Conservation (phyloP, 2,329 filamentous ascomycete genomes). For the Berkeleyomyces rouxiae region DNA sequence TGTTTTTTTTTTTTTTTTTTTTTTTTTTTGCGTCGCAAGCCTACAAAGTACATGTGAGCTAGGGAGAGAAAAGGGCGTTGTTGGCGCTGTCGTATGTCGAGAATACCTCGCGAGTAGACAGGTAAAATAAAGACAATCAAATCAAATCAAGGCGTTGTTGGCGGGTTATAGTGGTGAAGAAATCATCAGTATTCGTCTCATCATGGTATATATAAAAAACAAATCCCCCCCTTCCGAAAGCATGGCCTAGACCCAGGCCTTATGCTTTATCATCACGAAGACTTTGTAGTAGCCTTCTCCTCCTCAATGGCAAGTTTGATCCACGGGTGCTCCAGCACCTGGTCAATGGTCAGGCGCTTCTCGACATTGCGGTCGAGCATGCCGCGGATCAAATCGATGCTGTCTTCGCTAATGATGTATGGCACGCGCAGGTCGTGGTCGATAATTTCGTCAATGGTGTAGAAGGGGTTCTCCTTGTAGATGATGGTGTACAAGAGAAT, state of each 20-base stretch:
- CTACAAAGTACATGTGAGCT: too few relatives aligned
- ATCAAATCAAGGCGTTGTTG: too few relatives aligned
- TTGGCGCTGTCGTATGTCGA: too few relatives aligned
- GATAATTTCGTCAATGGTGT: conserved; percentile 98
- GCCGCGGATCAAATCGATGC: conserved; percentile 74
- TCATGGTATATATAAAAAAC: background rate
- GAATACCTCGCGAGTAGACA: too few relatives aligned
- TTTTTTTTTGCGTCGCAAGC: too few relatives aligned
- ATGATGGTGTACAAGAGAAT: conserved; percentile 97
- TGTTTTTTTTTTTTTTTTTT: too few relatives aligned
- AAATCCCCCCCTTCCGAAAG: too few relatives aligned
- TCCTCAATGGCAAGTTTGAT: conserved; percentile 22
- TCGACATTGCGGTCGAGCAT: conserved; percentile 89
- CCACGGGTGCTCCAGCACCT: conserved; percentile 86
- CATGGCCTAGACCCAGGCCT: too few relatives aligned
- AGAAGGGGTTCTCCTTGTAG: conserved; percentile 99
- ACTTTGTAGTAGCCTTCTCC: background rate
- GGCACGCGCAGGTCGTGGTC: conserved; percentile 88
- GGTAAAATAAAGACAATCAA: too few relatives aligned
- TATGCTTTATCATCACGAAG: background rate
- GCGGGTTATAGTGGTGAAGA: too few relatives aligned
- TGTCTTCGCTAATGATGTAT: conserved; percentile 75
- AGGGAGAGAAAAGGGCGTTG: too few relatives aligned
- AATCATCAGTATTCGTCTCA: conserved; percentile 2
- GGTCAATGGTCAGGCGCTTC: conserved; percentile 66